Base-by-base conservation (phyloP, 2,329 filamentous ascomycete genomes). In the Herpotrichia juniperi region DNA sequence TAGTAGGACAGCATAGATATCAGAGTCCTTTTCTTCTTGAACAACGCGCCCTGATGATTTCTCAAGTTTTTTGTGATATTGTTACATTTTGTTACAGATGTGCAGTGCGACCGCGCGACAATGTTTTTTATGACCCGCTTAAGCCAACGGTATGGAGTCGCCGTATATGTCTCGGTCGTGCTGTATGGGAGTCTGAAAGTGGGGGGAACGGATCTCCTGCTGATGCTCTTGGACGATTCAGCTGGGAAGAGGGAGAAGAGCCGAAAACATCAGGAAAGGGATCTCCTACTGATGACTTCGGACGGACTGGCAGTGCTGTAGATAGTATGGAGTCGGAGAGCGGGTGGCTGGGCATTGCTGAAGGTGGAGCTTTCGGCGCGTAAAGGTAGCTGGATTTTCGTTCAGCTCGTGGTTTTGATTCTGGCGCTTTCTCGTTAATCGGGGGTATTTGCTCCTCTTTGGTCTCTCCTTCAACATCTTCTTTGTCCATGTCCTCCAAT, bases 111-210 rank as follows among this genome's bases (percentile, higher is more conserved):
- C 31, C 12, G 5, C 4, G 31, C 31, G 5, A 9, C 12, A 14
- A 34, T 9, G 5, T 10, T 10, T 4, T 19, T 40, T 16, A 7
- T 42, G 4, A 30, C 14, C 25, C 3, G 16, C 46, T n/a, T 42
- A 69, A 44, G 10, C 67, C 63, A 31, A 67, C 51, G n/a, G 57
- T 68, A 44, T 72, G 68, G 32, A 71, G 32, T 14, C 63, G 54
- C 17, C 68, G 61, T 46, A 63, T 53, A 34, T 71, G 66, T 32
- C 53, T 53, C 22, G 46, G 37, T n/a, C 37, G 37, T 14, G 37
- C 37, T 22, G 46, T 2, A 44, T 40, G 9, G 2, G 54, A 35
- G 22, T 28, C 40, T 8, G 57, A 58, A 35, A 55, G 51, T 11
- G 62, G 61, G 1, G 69, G 68, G 16, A 71, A 72, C 3, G 59